Evolutionary conservation across 2,329 filamentous ascomycete species (phyloP).

Genomic region (Setomelanomma holmii): DNA sequence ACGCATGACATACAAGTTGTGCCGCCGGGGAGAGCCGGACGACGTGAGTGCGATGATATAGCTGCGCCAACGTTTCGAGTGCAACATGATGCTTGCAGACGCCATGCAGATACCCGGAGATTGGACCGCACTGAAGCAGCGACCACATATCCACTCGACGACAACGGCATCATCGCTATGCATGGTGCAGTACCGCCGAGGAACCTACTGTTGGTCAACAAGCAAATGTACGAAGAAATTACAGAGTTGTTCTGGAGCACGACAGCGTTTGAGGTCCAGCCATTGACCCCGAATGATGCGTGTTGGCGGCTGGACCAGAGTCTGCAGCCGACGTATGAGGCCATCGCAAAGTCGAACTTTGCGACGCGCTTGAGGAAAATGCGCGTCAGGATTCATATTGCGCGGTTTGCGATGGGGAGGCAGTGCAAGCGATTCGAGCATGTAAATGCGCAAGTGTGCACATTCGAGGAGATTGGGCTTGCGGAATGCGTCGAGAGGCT

Average conservation of each 20-base stretch:
- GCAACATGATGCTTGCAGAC: slow-evolving; percentile 1
- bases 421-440: background rate
- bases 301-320: slow-evolving; percentile 6
- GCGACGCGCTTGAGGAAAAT: slow-evolving; percentile 4
- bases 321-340: slow-evolving; percentile 7
- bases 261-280: slow-evolving; percentile 12
- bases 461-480: slow-evolving; percentile 11
- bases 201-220: slow-evolving; percentile 8
- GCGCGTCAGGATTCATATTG: slow-evolving; percentile 8
- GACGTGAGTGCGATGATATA: background rate
- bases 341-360: background rate
- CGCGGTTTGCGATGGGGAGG: slow-evolving; percentile 1
- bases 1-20: background rate
- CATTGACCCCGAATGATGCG: slow-evolving; percentile 10
- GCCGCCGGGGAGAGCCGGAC: background rate
- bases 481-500: slow-evolving; percentile 6
- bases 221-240: slow-evolving; percentile 9
- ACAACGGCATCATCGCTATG: slow-evolving; percentile 8
- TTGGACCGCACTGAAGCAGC: background rate
- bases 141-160: slow-evolving; percentile 1
- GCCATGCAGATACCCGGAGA: background rate
- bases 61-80: background rate
- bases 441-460: background rate
- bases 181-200: slow-evolving; percentile 6
- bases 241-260: slow-evolving; percentile 7